Evolutionary conservation across 257 asterid genomes (phyloP).

Genomic region (Nicotiana noctiflora): DNA sequence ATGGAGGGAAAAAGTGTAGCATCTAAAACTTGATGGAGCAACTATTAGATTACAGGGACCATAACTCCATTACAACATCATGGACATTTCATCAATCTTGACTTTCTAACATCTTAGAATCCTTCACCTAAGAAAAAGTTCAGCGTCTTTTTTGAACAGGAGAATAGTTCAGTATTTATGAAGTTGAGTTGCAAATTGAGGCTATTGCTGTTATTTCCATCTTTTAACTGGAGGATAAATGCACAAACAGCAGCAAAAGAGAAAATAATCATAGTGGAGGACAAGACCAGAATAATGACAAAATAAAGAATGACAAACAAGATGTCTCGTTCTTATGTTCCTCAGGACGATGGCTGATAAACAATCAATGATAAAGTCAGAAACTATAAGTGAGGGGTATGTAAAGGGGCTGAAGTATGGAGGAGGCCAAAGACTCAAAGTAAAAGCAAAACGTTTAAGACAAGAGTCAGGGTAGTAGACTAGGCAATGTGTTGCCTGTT

Average conservation of each 20-base stretch:
- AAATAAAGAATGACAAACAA: background rate
- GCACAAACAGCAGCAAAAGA: background rate
- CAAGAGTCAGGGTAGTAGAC: background rate
- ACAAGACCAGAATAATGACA: background rate
- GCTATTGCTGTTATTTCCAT: background rate
- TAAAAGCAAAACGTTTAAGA: too few relatives aligned
- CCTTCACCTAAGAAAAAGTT: background rate
- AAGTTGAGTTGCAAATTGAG: background rate
- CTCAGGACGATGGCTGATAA: background rate
- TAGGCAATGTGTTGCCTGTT: conserved; percentile 2
- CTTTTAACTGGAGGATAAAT: background rate
- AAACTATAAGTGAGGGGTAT: background rate
- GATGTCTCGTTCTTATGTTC: background rate
- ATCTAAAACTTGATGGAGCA: background rate
- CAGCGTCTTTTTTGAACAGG: too few relatives aligned
- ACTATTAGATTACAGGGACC: background rate
- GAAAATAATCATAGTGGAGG: background rate
- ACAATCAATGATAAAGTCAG: background rate
- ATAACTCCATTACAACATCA: background rate
- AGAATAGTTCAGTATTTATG: too few relatives aligned
- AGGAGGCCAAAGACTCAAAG: background rate
- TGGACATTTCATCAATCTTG: background rate
- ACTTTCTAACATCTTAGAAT: background rate
- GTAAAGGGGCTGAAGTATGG: background rate
- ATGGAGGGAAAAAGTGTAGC: conserved; percentile 7